A percentile compares a stretch with the other conserved stretches of the same genome.
Evolutionary conservation across 2,329 filamentous ascomycete species (phyloP).

Genomic region (Arachnomyces sp.): DNA sequence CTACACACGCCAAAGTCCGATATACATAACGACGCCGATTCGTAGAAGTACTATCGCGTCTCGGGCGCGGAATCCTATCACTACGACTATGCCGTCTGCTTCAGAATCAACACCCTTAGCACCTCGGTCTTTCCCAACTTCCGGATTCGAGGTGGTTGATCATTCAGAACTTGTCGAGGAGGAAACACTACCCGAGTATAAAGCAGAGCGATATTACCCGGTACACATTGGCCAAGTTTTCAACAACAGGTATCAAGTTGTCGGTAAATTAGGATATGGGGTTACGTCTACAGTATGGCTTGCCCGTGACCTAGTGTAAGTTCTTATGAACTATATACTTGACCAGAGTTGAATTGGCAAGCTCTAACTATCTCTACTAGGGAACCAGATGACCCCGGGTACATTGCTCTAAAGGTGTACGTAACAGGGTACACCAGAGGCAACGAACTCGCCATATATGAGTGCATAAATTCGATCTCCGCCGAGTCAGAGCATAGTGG

Average conservation of each 20-base stretch:
- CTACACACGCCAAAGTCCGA: not conserved
- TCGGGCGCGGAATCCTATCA: not conserved
- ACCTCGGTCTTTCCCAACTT: not conserved
- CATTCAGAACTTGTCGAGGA: slow-evolving; percentile 2
- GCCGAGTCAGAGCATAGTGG: slow-evolving; percentile 1
- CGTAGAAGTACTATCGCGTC: not conserved
- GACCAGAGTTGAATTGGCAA: slow-evolving; percentile 1
- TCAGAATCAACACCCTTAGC: not conserved
- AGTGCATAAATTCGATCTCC: slow-evolving; percentile 3
- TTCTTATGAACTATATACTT: not conserved
- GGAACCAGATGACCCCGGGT: slow-evolving; percentile 3
- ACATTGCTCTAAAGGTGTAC: slow-evolving; percentile 5
- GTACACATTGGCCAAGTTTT: slow-evolving; percentile 2
- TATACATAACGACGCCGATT: not conserved
- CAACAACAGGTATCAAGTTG: slow-evolving; percentile 1
- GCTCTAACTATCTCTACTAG: not conserved
- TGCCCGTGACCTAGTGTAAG: slow-evolving; percentile 2
- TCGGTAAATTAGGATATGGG: slow-evolving; percentile 2
- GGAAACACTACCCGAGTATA: not conserved
- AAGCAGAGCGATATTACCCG: slow-evolving; percentile 1
- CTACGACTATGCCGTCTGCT: not conserved
- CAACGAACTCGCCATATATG: slow-evolving; percentile 4
- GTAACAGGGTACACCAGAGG: slow-evolving; percentile 2
- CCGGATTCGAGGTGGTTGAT: slow-evolving; percentile 3
- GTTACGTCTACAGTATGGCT: slow-evolving; percentile 5